Evolutionary conservation across 2,329 filamentous ascomycete genomes (phyloP).

Genomic region (Aspergillus sergii): DNA sequence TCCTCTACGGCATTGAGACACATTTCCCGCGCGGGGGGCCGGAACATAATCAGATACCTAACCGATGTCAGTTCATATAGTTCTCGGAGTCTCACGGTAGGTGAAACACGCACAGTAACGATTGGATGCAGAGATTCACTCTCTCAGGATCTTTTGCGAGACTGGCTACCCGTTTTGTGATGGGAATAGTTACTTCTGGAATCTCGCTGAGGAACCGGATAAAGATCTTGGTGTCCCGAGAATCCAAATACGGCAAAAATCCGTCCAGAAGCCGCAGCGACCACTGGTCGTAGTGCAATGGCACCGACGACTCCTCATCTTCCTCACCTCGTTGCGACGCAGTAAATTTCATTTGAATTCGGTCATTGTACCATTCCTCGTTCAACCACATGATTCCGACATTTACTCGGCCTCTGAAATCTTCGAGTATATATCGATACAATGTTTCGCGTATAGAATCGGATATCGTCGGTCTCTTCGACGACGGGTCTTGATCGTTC

Average conservation of each 20-base stretch:
- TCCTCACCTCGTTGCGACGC: constrained; percentile 43
- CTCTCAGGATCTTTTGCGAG: constrained; percentile 66
- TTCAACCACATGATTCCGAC: constrained; percentile 91
- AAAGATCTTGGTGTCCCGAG: constrained; percentile 78
- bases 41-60: constrained; percentile 57
- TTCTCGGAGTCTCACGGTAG: neutral
- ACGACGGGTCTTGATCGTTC: constrained; percentile 27
- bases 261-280: constrained; percentile 81
- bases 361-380: constrained; percentile 98
- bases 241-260: constrained; percentile 87
- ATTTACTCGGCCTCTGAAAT: constrained; percentile 87
- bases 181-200: constrained; percentile 71
- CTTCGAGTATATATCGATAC: constrained; percentile 84
- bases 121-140: constrained; percentile 60
- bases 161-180: constrained; percentile 71
- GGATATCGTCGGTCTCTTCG: constrained; percentile 43
- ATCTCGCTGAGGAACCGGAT: constrained; percentile 92
- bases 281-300: constrained; percentile 74
- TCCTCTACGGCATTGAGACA: constrained; percentile 61
- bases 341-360: constrained; percentile 54
- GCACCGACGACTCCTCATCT: constrained; percentile 51
- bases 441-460: constrained; percentile 77
- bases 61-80: neutral
- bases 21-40: constrained; percentile 61
- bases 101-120: constrained; percentile 52